phyloP scores from a whole-genome alignment of 805 yeast genomes.

The Teunomyces tritomae region DNA sequence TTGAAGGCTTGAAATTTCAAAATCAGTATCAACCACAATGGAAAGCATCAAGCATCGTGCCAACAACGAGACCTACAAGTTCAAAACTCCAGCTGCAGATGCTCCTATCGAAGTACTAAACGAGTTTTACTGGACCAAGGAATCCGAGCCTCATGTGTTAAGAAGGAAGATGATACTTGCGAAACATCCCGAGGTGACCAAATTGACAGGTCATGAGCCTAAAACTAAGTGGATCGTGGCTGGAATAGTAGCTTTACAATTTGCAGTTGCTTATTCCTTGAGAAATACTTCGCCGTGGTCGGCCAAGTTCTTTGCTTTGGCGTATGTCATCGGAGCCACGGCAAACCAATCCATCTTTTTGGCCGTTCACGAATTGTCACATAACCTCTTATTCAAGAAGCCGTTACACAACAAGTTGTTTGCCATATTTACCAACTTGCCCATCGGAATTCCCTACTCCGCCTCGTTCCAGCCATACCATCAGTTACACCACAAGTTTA shows the following conservation, averaged over 20 bases:
- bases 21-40: constrained; percentile 8
- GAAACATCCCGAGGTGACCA: constrained; percentile 75
- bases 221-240: constrained; percentile 72
- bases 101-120: constrained; percentile 41
- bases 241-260: constrained; percentile 67
- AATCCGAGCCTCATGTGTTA: constrained; percentile 74
- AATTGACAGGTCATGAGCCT: constrained; percentile 84
- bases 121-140: constrained; percentile 83
- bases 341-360: constrained; percentile 79
- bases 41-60: constrained; percentile 24
- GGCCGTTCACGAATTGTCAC: constrained; percentile 86
- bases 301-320: constrained; percentile 55
- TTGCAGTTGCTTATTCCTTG: constrained; percentile 59
- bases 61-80: constrained; percentile 27
- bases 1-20: background rate
- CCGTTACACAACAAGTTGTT: constrained; percentile 77
- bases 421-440: constrained; percentile 74
- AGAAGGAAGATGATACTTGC: constrained; percentile 72
- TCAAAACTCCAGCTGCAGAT: constrained; percentile 40
- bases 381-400: constrained; percentile 76
- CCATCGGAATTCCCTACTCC: constrained; percentile 86
- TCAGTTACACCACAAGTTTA: constrained; percentile 84
- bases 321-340: constrained; percentile 84
- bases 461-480: constrained; percentile 91
- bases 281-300: constrained; percentile 52